phyloP scores from a whole-genome alignment of 441 rosid genomes.

The Kokia cookei region DNA sequence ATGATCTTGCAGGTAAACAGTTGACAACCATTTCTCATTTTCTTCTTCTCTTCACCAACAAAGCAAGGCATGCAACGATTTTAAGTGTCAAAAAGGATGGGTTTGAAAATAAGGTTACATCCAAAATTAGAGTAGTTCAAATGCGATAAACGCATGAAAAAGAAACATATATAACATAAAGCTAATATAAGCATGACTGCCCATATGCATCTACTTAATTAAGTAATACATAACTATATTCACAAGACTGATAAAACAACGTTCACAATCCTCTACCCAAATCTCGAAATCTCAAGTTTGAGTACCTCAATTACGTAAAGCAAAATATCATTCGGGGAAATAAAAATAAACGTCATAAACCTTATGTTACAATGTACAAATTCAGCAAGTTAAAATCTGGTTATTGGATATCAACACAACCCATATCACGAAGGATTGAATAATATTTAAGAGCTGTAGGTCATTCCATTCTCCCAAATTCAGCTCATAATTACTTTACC shows the following conservation, averaged over 20 bases:
- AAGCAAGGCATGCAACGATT: no score
- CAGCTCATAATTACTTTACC: not conserved
- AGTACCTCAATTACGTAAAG: not conserved
- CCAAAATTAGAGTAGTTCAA: not conserved
- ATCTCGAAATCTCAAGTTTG: not conserved
- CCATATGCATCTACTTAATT: not conserved
- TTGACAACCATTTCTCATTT: no score
- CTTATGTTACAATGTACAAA: constrained; percentile 28
- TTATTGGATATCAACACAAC: not conserved
- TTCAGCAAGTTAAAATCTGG: not conserved
- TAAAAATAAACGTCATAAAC: not conserved
- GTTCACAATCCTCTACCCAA: not conserved
- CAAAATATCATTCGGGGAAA: not conserved
- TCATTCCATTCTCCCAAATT: not conserved
- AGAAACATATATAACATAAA: not conserved
- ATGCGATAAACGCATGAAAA: not conserved
- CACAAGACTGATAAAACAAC: not conserved
- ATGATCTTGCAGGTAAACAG: no score
- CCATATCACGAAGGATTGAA: not conserved
- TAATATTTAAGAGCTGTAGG: not conserved
- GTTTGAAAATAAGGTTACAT: not conserved
- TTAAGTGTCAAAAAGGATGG: not conserved
- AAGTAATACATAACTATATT: not conserved
- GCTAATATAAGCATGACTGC: not conserved
- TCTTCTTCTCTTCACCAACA: no score